phyloP scores from a whole-genome alignment of 1,284 basidiomycete species.

The Sporisorium scitamineum region DNA sequence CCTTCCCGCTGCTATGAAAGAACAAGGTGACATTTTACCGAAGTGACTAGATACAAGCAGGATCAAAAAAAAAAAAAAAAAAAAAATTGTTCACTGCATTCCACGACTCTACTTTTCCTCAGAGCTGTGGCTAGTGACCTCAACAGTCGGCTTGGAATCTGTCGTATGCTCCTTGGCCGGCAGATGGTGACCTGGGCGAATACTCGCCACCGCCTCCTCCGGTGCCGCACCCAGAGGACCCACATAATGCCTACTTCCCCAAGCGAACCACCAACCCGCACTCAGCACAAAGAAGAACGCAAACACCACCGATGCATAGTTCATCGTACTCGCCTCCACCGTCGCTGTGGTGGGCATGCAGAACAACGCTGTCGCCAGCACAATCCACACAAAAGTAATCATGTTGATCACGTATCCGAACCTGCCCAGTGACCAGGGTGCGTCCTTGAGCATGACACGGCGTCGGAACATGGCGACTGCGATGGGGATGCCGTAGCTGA shows the following conservation, averaged over 20 bases:
- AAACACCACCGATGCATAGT: constrained; percentile 61
- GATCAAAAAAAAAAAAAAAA: background rate
- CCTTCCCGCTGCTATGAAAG: background rate
- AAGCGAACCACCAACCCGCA: constrained; percentile 45
- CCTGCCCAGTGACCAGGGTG: constrained; percentile 70
- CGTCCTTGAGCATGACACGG: constrained; percentile 67
- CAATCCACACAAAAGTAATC: constrained; percentile 71
- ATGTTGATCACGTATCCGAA: constrained; percentile 69
- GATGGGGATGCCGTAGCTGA: constrained; percentile 71
- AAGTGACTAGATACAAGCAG: background rate
- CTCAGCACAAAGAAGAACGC: constrained; percentile 52
- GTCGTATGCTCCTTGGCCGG: background rate
- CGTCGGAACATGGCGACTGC: constrained; percentile 69
- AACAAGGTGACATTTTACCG: background rate
- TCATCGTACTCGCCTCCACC: constrained; percentile 70
- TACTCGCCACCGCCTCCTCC: constrained; percentile 18
- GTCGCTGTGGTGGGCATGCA: constrained; percentile 71
- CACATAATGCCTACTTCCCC: constrained; percentile 48
- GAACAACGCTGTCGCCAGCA: constrained; percentile 71
- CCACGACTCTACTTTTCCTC: constrained; percentile 21
- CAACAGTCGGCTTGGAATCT: constrained; percentile 20
- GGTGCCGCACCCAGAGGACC: constrained; percentile 46
- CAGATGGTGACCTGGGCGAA: background rate
- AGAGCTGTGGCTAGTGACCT: constrained; percentile 25
- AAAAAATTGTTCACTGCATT: background rate